Percentiles rank a stretch among this genome's conserved stretches.
phyloP scores from a whole-genome alignment of 2,329 filamentous ascomycete genomes.

The Neonectria ditissima region DNA sequence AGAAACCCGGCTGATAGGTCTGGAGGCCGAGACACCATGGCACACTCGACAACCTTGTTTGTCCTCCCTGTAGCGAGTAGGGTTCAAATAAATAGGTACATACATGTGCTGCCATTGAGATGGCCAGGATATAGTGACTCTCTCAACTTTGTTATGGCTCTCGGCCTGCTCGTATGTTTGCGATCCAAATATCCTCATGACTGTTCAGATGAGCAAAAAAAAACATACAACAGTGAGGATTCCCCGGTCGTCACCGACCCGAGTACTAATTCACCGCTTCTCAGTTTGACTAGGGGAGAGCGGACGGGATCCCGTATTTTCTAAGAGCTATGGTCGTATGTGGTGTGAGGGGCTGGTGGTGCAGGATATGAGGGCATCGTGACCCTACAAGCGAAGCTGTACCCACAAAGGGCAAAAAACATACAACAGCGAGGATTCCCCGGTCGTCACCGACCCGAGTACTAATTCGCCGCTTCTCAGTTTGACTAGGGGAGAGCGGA shows the following conservation, averaged over 20 bases:
- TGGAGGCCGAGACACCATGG: conserved; percentile 6
- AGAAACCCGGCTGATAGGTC: conserved; percentile 31
- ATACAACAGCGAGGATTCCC: too few species aligned
- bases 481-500: too few species aligned
- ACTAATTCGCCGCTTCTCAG: too few species aligned
- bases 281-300: neutral
- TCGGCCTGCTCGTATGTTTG: neutral
- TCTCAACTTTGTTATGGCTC: too few species aligned
- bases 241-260: too few species aligned
- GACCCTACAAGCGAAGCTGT: too few species aligned
- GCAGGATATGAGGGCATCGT: too few species aligned
- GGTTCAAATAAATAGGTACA: too few species aligned
- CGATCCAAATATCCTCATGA: neutral
- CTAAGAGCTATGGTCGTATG: neutral
- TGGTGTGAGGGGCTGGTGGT: neutral
- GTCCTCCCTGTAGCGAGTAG: neutral
- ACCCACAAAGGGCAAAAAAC: too few species aligned
- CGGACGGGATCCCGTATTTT: neutral
- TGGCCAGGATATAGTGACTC: neutral
- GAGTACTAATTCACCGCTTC: conserved; percentile 3
- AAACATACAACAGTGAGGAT: too few species aligned
- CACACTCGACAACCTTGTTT: neutral
- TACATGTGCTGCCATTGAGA: neutral
- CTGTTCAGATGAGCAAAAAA: too few species aligned
- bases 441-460: too few species aligned